phyloP scores from a whole-genome alignment of 495 filamentous ascomycete genomes.

The Talaromyces thailandensis region DNA sequence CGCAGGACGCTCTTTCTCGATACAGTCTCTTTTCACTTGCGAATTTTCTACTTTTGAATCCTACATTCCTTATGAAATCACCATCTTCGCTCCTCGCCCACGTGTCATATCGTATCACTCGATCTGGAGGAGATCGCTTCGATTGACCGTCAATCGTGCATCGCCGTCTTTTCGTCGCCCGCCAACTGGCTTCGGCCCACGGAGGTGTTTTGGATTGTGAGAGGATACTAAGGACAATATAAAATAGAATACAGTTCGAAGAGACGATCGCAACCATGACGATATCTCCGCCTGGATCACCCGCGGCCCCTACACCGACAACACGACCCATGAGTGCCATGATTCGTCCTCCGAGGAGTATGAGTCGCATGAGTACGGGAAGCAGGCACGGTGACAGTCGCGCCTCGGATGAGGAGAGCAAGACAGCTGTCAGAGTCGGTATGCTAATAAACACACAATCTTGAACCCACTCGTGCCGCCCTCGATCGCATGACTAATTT shows the following conservation, averaged over 20 bases:
- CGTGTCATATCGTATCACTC: background rate
- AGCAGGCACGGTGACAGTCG: slow-evolving; percentile 76
- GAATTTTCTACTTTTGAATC: background rate
- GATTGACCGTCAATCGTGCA: background rate
- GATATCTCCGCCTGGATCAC: slow-evolving; percentile 51
- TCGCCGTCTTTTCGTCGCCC: background rate
- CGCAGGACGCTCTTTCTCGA: background rate
- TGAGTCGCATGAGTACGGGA: slow-evolving; percentile 82
- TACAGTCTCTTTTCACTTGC: background rate
- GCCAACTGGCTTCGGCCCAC: background rate
- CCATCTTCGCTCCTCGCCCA: background rate
- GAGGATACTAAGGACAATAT: background rate
- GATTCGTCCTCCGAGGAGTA: slow-evolving; percentile 72
- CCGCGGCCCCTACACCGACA: slow-evolving; percentile 42
- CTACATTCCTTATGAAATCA: background rate
- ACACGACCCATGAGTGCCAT: slow-evolving; percentile 77
- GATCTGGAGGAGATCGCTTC: background rate
- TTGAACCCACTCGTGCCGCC: slow-evolving; percentile 12
- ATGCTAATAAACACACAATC: slow-evolving; percentile 33
- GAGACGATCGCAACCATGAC: slow-evolving; percentile 30
- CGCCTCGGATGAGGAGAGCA: slow-evolving; percentile 86
- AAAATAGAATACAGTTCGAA: background rate
- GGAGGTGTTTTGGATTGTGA: background rate
- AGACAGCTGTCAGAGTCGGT: slow-evolving; percentile 99
- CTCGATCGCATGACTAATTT: slow-evolving; percentile 9